Evolutionary conservation across 257 asterid species (phyloP), one percentile per base, ranked within the genome.

Genomic region (Solanum infundibuliforme): DNA sequence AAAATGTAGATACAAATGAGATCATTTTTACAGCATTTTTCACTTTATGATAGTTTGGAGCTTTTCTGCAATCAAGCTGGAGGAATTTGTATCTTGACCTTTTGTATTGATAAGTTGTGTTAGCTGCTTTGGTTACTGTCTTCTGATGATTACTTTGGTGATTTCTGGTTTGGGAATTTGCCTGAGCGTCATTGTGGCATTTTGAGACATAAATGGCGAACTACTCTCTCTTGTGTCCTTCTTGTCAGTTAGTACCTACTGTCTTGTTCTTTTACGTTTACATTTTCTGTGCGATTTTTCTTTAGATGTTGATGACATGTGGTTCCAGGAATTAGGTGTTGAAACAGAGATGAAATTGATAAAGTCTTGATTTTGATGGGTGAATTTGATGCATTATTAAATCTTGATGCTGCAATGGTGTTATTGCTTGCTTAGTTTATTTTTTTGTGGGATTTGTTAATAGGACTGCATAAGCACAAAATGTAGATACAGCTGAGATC

Each of bases 171-270:
- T 73, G 46, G 39, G 43, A 20, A 34, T 32, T 8, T 34, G 27
- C 43, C 27, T 34, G 5, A 1, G 81, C 81, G 11, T 73, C 43
- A 9, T 72, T 0, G 73, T 23, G 87, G 31, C 81, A 34, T 83
- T 31, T 83, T 85, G 35, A 68, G 21, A 68, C 75, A 27, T 27
- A 68, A 68, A 29, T 29, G 36, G 75, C 36, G 0, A 68, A 68
- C 36, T 27, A 93, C 98, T 66, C 97, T 65, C 31, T 62, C 31
- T n/a, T 10, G 98, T 55, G 94, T 98, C 68, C 98, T 94, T 71
- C 92, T 95, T 87, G 98, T 95, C 43, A 96, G 98, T 95, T 85
- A 91, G 98, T 83, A 58, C 14, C 83, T 21, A 32, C 62, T 14
- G 36, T 32, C 35, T 20, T 66, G 2, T 86, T 31, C 84, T 75